These are phyloP conservation scores for Neurospora pannonica DNA, from an alignment of 495 filamentous ascomycete genomes.

Conservation along the genomic window DNA sequence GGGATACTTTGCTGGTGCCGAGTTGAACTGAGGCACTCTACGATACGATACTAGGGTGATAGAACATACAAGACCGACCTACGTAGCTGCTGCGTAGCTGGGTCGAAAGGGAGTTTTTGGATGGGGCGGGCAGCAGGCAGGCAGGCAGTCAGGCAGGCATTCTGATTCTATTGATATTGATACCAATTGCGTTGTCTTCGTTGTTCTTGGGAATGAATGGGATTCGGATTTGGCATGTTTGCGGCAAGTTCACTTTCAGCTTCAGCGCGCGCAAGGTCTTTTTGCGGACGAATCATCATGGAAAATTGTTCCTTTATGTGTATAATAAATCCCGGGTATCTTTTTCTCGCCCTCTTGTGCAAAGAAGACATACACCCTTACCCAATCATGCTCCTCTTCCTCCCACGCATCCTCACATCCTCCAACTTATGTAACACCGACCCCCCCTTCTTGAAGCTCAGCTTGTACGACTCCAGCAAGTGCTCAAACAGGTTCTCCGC, in stretches of 20 bases:
- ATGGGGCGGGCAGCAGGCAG: background rate
- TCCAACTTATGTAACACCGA: conserved; percentile 61
- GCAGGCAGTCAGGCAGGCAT: background rate
- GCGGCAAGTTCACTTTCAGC: background rate
- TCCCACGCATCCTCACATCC: conserved; percentile 90
- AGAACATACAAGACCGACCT: background rate
- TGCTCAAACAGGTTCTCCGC: conserved; percentile 67
- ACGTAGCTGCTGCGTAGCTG: background rate
- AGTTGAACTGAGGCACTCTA: conserved; percentile 30
- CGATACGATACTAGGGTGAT: background rate
- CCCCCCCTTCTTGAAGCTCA: conserved; percentile 40
- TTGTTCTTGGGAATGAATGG: background rate
- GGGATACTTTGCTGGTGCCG: conserved; percentile 85
- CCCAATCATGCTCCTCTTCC: conserved; percentile 96
- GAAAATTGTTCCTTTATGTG: background rate
- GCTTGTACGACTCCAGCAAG: conserved; percentile 46
- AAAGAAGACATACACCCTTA: conserved; percentile 20
- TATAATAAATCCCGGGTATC: background rate
- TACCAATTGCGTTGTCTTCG: background rate
- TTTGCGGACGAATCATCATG: background rate
- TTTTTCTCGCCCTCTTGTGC: background rate
- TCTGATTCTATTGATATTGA: conserved; percentile 1
- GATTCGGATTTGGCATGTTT: background rate
- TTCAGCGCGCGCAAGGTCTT: background rate
- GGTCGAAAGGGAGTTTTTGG: conserved; percentile 2